Evolutionary conservation across 1,284 basidiomycete genomes (phyloP).

Genomic region (Microbotryum silenes-acaulis): DNA sequence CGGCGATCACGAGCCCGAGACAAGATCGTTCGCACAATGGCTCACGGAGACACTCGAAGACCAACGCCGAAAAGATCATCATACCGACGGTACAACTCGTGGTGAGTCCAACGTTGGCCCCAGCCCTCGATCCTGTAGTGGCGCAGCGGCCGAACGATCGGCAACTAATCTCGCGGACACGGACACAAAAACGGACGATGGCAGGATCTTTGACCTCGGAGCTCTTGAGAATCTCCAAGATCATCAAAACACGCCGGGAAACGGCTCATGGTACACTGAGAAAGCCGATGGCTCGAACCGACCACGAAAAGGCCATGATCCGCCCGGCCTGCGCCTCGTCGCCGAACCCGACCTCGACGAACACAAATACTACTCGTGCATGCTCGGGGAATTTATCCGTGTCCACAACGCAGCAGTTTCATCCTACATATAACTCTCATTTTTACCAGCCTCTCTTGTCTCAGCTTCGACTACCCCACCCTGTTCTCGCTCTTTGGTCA

Average conservation of each 20-base stretch:
- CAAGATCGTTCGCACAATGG: no score
- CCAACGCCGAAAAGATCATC: no score
- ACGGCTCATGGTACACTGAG: no score
- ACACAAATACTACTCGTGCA: conserved; percentile 15
- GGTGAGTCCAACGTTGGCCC: no score
- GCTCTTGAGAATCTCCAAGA: not conserved
- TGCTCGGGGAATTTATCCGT: no score
- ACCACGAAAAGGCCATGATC: conserved; percentile 5
- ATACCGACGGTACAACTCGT: no score
- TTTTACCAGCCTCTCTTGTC: conserved; percentile 19
- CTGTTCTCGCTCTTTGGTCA: not conserved
- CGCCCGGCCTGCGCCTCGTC: conserved; percentile 9
- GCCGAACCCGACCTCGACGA: conserved; percentile 20
- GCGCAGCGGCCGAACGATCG: not conserved
- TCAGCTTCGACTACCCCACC: not conserved
- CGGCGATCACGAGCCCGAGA: not conserved
- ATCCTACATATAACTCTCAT: conserved; percentile 20
- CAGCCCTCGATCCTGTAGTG: no score
- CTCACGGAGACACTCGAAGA: no score
- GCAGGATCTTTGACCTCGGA: not conserved
- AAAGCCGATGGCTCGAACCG: not conserved
- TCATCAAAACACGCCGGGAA: no score
- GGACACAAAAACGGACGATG: not conserved
- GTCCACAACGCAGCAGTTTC: no score
- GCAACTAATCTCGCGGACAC: not conserved